Evolutionary conservation across 352 stramenopile species (phyloP).

Genomic region (Phytophthora quininea): DNA sequence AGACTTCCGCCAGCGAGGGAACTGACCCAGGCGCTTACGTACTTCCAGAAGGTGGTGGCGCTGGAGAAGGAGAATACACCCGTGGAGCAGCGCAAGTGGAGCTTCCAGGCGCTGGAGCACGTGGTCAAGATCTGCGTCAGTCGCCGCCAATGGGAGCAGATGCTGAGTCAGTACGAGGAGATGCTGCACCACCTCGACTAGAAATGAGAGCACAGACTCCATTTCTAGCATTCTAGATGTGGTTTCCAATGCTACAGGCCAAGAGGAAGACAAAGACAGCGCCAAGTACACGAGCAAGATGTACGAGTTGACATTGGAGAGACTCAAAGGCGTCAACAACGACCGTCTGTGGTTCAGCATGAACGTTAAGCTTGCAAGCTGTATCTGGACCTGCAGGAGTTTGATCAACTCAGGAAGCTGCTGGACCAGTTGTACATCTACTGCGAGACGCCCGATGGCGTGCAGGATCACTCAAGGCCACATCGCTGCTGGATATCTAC

Average conservation of each 20-base stretch:
- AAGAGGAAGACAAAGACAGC: slow-evolving; percentile 45
- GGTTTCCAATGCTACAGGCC: slow-evolving; percentile 54
- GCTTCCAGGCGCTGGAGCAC: slow-evolving; percentile 87
- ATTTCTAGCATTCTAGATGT: slow-evolving; percentile 88
- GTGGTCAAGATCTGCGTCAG: slow-evolving; percentile 88
- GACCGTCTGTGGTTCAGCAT: slow-evolving; percentile 94
- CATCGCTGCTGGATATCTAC: slow-evolving; percentile 91
- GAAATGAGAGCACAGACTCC: slow-evolving; percentile 91
- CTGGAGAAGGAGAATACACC: slow-evolving; percentile 65
- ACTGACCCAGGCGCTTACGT: slow-evolving; percentile 60
- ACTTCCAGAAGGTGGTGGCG: slow-evolving; percentile 84
- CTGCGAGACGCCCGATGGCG: slow-evolving; percentile 73
- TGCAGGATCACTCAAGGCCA: slow-evolving; percentile 86
- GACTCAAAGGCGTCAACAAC: slow-evolving; percentile 89
- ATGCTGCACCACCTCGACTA: slow-evolving; percentile 89
- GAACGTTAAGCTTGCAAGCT: slow-evolving; percentile 91
- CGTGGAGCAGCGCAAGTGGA: slow-evolving; percentile 82
- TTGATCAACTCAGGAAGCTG: slow-evolving; percentile 54
- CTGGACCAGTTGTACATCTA: slow-evolving; percentile 83
- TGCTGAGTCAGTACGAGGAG: slow-evolving; percentile 83
- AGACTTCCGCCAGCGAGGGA: slow-evolving; percentile 81
- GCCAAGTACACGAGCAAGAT: slow-evolving; percentile 76
- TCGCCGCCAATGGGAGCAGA: slow-evolving; percentile 73
- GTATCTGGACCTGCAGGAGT: slow-evolving; percentile 76
- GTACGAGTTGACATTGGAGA: slow-evolving; percentile 91